Conservation (phyloP, 2,329 filamentous ascomycete genomes). For the Exophiala xenobiotica region DNA sequence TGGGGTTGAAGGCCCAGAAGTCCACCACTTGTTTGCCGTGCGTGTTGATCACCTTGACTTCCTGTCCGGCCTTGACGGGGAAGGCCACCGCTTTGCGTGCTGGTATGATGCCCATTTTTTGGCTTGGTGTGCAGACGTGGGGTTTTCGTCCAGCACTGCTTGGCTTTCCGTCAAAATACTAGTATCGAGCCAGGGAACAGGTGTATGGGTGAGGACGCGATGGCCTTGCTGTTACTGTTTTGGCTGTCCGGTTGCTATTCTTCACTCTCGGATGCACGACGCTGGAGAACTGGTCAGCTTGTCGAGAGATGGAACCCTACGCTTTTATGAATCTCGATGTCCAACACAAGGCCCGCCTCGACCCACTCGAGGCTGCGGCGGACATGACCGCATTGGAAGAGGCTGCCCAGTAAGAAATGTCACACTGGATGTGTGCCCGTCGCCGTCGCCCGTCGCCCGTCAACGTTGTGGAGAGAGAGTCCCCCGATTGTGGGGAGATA, state of each 20-base stretch:
- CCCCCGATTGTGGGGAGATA: no score
- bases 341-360: neutral
- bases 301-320: no score
- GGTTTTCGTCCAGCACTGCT: no score
- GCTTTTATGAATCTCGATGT: neutral
- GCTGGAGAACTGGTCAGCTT: no score
- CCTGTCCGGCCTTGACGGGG: slow-evolving; percentile 39
- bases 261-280: neutral
- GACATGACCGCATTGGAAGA: neutral
- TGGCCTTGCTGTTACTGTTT: neutral
- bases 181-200: no score
- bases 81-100: slow-evolving; percentile 46
- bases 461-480: no score
- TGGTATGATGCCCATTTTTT: slow-evolving; percentile 35
- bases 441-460: no score
- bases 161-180: no score
- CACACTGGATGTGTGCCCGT: no score
- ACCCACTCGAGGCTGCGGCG: neutral
- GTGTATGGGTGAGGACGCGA: no score
- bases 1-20: slow-evolving; percentile 50
- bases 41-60: slow-evolving; percentile 48
- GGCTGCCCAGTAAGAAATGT: no score
- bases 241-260: neutral
- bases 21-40: slow-evolving; percentile 52
- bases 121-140: no score